Conservation (phyloP, 305 asterid genomes). For the Euphrasia arctica region DNA sequence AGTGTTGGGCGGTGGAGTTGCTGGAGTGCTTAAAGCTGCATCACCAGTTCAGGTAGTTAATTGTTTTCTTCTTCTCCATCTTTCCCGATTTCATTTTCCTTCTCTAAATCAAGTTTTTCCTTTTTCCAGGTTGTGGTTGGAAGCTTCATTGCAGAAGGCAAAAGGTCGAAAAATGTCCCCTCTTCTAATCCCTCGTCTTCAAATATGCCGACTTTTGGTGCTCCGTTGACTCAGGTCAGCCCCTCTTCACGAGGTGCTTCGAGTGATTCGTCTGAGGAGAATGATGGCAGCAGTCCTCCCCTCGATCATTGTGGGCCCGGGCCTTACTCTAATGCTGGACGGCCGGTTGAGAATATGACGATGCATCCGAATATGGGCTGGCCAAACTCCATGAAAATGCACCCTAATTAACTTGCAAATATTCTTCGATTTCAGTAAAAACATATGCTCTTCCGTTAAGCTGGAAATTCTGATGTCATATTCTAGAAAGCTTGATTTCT, state of each 20-base stretch:
- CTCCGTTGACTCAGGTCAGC: conserved; percentile 42
- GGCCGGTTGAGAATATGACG: conserved; percentile 46
- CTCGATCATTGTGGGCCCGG: conserved; percentile 38
- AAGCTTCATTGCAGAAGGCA: conserved; percentile 80
- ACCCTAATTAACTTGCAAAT: conserved; percentile 35
- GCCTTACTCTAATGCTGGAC: conserved; percentile 42
- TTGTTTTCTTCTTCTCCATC: too few relatives aligned
- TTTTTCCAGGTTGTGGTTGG: conserved; percentile 75
- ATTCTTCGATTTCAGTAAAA: neutral
- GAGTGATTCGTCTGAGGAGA: conserved; percentile 65
- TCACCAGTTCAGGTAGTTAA: conserved; percentile 77
- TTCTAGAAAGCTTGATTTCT: neutral
- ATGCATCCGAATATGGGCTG: conserved; percentile 71
- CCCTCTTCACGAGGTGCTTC: conserved; percentile 74
- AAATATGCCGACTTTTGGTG: conserved; percentile 55
- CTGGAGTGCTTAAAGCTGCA: conserved; percentile 79
- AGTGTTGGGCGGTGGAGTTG: conserved; percentile 90
- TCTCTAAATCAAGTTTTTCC: neutral
- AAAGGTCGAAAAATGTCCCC: conserved; percentile 48
- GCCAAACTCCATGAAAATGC: conserved; percentile 72
- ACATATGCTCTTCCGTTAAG: neutral
- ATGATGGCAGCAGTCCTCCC: conserved; percentile 45
- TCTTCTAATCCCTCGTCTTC: conserved; percentile 38
- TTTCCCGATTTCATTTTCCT: too few relatives aligned
- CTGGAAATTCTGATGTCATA: neutral